Evolutionary conservation across 2,329 filamentous ascomycete species (phyloP).

Genomic region (Aspergillus costaricaensis): DNA sequence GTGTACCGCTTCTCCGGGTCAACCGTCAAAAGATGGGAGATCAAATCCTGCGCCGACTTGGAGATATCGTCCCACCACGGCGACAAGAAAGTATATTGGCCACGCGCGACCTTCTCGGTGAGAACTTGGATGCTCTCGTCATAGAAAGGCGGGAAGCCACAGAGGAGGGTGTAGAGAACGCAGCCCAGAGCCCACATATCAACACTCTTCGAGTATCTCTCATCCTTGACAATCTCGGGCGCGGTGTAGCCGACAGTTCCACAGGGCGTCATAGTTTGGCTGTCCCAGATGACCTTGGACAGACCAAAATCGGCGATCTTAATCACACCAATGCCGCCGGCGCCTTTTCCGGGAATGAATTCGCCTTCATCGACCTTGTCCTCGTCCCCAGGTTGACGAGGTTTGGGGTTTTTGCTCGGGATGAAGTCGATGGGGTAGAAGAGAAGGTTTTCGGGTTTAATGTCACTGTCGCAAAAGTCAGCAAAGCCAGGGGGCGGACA

Average conservation of each 20-base stretch:
- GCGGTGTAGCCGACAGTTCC: constrained; percentile 98
- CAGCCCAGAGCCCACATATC: constrained; percentile 99
- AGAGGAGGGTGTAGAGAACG: constrained; percentile 93
- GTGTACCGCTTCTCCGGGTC: constrained; percentile 94
- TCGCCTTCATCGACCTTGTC: constrained; percentile 97
- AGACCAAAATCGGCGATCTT: constrained; percentile 98
- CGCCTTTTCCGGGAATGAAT: constrained; percentile 76
- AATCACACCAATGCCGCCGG: constrained; percentile 89
- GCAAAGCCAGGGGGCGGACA: background rate
- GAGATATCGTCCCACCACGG: constrained; percentile 99
- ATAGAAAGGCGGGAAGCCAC: constrained; percentile 97
- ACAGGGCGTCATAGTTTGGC: constrained; percentile 98
- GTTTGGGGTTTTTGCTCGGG: constrained; percentile 77
- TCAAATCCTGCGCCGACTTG: constrained; percentile 88
- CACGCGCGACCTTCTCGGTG: constrained; percentile 94
- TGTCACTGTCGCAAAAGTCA: constrained; percentile 46
- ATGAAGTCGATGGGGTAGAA: constrained; percentile 85
- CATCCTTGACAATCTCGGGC: constrained; percentile 98
- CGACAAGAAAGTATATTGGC: constrained; percentile 95
- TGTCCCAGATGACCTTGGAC: constrained; percentile 98
- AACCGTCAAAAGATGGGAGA: constrained; percentile 89
- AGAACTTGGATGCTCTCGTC: constrained; percentile 97
- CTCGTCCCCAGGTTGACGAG: constrained; percentile 83
- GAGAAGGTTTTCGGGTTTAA: constrained; percentile 96
- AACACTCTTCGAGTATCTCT: constrained; percentile 96